Evolutionary conservation across 768 basidiomycete species (phyloP).

Genomic region (Postia placenta): DNA sequence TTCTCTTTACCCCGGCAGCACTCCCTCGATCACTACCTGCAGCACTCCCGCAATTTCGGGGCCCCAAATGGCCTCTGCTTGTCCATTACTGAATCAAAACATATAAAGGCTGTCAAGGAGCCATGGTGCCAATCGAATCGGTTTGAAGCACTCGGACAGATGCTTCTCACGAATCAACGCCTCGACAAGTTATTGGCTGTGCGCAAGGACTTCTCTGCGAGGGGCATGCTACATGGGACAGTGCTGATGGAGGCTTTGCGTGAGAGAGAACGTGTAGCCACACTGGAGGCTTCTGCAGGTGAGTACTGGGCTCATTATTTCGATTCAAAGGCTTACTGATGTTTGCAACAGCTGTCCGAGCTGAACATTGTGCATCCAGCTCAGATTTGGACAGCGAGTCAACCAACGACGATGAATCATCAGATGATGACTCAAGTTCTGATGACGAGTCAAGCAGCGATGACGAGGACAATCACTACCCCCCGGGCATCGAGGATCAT

Average conservation of each 20-base stretch:
- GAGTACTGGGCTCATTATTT: no score
- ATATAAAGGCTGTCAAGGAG: slow-evolving; percentile 18
- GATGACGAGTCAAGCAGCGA: neutral
- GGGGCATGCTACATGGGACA: slow-evolving; percentile 13
- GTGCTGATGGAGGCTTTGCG: neutral
- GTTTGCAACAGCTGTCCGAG: no score
- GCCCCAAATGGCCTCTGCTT: slow-evolving; percentile 18
- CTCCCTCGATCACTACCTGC: slow-evolving; percentile 8
- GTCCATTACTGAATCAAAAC: slow-evolving; percentile 18
- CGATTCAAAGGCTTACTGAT: no score
- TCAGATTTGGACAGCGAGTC: neutral
- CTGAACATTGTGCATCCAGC: neutral
- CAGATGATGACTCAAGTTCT: neutral
- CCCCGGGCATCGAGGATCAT: neutral
- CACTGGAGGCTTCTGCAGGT: no score
- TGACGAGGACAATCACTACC: neutral
- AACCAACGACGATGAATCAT: neutral
- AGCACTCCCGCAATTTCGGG: slow-evolving; percentile 8
- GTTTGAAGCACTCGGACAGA: slow-evolving; percentile 14
- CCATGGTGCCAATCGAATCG: slow-evolving; percentile 16
- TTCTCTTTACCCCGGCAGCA: slow-evolving; percentile 16
- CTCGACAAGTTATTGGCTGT: slow-evolving; percentile 20
- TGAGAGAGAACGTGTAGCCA: no score
- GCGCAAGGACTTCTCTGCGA: slow-evolving; percentile 10
- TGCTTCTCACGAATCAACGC: slow-evolving; percentile 17